A percentile compares a stretch with the other conserved stretches of the same genome.
Evolutionary conservation across 192 early-diverging fungal genomes (phyloP).

Genomic region (Backusella luteola): DNA sequence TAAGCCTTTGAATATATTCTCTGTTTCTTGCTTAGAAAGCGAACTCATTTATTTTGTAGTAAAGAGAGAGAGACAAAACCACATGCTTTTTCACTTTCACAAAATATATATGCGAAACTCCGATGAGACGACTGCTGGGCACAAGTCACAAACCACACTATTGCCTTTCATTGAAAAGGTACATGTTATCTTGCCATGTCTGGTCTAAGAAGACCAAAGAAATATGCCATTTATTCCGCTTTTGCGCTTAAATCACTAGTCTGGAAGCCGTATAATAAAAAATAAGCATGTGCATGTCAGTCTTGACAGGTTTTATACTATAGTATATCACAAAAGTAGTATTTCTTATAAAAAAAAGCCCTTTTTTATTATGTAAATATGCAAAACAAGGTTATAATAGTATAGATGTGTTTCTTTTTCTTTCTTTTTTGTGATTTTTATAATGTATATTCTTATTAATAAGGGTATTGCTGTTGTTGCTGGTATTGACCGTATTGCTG

Average conservation of each 20-base stretch:
- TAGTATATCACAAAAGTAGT: no score
- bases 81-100: not conserved
- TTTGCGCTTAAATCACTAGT: no score
- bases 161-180: no score
- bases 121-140: not conserved
- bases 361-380: not conserved
- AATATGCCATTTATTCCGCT: no score
- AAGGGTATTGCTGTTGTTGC: not conserved
- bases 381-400: slow-evolving; percentile 1
- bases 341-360: not conserved
- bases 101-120: not conserved
- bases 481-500: slow-evolving; percentile 2
- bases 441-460: not conserved
- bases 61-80: not conserved
- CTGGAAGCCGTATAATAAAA: no score
- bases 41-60: not conserved
- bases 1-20: slow-evolving; percentile 49
- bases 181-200: no score
- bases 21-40: slow-evolving; percentile 44
- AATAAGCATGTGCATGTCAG: no score
- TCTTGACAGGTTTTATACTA: no score
- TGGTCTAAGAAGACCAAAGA: no score
- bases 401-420: not conserved
- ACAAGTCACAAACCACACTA: no score
- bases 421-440: not conserved